phyloP scores from a whole-genome alignment of 1,284 basidiomycete species.

The Trichosporon sp. region DNA sequence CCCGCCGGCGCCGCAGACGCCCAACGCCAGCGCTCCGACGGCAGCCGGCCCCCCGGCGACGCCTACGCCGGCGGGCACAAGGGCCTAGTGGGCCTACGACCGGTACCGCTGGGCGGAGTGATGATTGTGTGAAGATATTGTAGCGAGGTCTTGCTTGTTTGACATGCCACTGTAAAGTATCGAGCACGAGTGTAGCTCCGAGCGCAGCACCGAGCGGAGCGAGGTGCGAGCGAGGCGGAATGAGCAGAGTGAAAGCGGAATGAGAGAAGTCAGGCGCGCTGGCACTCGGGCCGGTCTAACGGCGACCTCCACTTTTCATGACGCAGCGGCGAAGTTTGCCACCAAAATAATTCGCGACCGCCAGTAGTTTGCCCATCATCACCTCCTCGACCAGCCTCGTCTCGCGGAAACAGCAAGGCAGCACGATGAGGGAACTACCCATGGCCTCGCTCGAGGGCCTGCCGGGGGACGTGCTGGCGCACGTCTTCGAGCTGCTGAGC shows the following conservation, averaged over 20 bases:
- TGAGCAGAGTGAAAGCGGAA: neutral
- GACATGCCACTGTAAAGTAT: conserved; percentile 4
- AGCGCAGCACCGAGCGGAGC: neutral
- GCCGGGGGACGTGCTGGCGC: conserved; percentile 38
- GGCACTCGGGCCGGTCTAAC: neutral
- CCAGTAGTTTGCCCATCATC: neutral
- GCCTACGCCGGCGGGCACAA: neutral
- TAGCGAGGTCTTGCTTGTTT: conserved; percentile 3
- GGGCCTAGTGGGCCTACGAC: neutral
- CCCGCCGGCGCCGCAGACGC: neutral
- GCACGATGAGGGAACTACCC: neutral
- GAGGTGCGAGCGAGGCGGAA: neutral
- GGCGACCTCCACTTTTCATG: neutral
- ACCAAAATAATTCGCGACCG: neutral
- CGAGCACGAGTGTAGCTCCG: no score
- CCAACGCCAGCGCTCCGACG: neutral
- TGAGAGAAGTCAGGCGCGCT: neutral
- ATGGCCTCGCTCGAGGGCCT: conserved; percentile 28
- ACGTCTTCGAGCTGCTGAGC: conserved; percentile 29
- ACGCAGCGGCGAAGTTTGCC: neutral
- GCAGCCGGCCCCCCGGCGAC: neutral
- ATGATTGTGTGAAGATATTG: neutral
- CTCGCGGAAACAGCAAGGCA: neutral
- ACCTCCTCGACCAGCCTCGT: no score
- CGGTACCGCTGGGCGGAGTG: neutral